These are phyloP conservation scores for Saposhnikovia divaricata DNA, from an alignment of 129 eudicot species.

Conservation along the genomic window DNA sequence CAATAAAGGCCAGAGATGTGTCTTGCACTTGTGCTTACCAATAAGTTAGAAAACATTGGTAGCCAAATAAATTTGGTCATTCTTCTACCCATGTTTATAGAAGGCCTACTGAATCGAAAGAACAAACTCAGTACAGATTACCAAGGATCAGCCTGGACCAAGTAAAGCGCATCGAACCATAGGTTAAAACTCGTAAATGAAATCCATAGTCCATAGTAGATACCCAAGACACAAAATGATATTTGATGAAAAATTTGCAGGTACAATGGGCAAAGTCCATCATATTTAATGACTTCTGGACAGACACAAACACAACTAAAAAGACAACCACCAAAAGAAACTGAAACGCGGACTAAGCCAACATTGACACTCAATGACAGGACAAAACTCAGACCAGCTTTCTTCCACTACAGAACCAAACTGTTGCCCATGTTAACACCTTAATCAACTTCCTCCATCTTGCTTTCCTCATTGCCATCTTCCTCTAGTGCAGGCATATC, in stretches of 20 bases:
- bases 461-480: conserved; percentile 67
- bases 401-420: not conserved
- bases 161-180: conserved; percentile 40
- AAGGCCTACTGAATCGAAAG: conserved; percentile 77
- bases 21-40: too few species aligned
- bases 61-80: not conserved
- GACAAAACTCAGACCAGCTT: not conserved
- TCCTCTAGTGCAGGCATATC: conserved; percentile 84
- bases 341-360: not conserved
- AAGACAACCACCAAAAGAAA: not conserved
- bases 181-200: too few species aligned
- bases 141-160: conserved; percentile 42
- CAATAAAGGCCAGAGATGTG: not conserved
- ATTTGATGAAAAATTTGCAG: not conserved
- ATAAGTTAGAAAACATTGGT: too few species aligned
- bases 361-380: not conserved
- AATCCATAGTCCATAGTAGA: too few species aligned
- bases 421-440: not conserved
- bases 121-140: conserved; percentile 38
- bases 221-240: not conserved
- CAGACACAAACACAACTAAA: not conserved
- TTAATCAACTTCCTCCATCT: conserved; percentile 93
- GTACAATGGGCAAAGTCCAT: not conserved
- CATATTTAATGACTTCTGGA: not conserved
- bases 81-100: conserved; percentile 76